Percentiles rank a stretch among this genome's conserved stretches.
These are phyloP conservation scores for Coniferiporia sulphurascens DNA, from an alignment of 1,284 basidiomycete species.

Conservation along the genomic window DNA sequence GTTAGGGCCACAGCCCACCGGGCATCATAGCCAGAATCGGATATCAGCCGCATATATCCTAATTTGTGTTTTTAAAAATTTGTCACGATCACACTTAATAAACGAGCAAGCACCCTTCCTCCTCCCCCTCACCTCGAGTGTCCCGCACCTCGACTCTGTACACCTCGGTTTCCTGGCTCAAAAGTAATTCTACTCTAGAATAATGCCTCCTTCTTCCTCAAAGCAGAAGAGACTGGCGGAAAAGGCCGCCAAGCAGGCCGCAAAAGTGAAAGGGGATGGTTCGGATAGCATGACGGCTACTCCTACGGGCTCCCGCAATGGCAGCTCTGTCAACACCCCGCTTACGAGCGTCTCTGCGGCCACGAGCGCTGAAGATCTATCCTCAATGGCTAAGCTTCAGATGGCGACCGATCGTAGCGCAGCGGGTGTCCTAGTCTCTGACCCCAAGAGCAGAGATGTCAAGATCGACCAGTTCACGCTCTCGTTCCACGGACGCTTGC, in stretches of 20 bases:
- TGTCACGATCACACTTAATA: background rate
- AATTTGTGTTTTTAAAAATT: background rate
- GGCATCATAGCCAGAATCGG: background rate
- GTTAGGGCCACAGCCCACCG: background rate
- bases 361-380: constrained; percentile 69
- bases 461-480: constrained; percentile 96
- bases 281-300: constrained; percentile 41
- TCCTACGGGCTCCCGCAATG: constrained; percentile 55
- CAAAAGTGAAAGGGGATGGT: constrained; percentile 55
- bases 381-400: constrained; percentile 82
- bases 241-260: constrained; percentile 90
- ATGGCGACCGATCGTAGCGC: constrained; percentile 88
- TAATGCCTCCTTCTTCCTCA: constrained; percentile 72
- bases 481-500: constrained; percentile 93
- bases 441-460: constrained; percentile 90
- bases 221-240: constrained; percentile 87
- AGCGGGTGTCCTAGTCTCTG: constrained; percentile 89
- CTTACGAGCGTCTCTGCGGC: constrained; percentile 73
- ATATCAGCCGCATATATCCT: background rate
- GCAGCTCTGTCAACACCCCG: constrained; percentile 65
- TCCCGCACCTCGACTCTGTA: background rate
- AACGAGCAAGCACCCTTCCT: background rate
- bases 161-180: background rate
- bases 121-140: background rate
- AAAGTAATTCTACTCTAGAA: background rate